Conservation (phyloP, 495 filamentous ascomycete species). For the Aspergillus biplanus region DNA sequence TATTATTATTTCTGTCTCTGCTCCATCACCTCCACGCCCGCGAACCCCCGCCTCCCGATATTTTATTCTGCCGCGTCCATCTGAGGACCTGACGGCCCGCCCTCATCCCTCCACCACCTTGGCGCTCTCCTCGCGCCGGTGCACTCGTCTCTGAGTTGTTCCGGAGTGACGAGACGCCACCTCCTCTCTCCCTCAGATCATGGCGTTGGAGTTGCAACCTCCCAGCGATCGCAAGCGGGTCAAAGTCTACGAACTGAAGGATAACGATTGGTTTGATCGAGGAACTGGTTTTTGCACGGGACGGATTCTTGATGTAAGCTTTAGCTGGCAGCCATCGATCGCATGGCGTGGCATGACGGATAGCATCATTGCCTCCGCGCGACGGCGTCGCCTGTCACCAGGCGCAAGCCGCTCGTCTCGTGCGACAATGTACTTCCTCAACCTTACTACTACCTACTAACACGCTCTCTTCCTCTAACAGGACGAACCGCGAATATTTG, state of each 20-base stretch:
- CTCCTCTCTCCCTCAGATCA: slow-evolving; percentile 50
- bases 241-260: slow-evolving; percentile 97
- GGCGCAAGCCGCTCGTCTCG: slow-evolving; percentile 26
- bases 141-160: slow-evolving; percentile 44
- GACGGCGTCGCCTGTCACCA: slow-evolving; percentile 17
- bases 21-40: slow-evolving; percentile 2
- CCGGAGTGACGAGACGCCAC: slow-evolving; percentile 49
- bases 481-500: slow-evolving; percentile 85
- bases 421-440: slow-evolving; percentile 17
- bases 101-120: slow-evolving; percentile 26
- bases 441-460: background rate
- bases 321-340: slow-evolving; percentile 17
- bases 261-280: slow-evolving; percentile 99
- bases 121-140: slow-evolving; percentile 43
- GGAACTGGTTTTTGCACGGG: slow-evolving; percentile 95
- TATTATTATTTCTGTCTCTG: slow-evolving; percentile 7
- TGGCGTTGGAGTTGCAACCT: slow-evolving; percentile 87
- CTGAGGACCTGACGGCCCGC: slow-evolving; percentile 19
- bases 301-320: slow-evolving; percentile 73
- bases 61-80: slow-evolving; percentile 17
- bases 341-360: slow-evolving; percentile 19
- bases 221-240: slow-evolving; percentile 92
- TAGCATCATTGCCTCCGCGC: slow-evolving; percentile 20
- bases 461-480: slow-evolving; percentile 29
- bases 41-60: slow-evolving; percentile 10